phyloP scores from a whole-genome alignment of 352 stramenopile genomes.

The Thraustochytrium sp. region DNA sequence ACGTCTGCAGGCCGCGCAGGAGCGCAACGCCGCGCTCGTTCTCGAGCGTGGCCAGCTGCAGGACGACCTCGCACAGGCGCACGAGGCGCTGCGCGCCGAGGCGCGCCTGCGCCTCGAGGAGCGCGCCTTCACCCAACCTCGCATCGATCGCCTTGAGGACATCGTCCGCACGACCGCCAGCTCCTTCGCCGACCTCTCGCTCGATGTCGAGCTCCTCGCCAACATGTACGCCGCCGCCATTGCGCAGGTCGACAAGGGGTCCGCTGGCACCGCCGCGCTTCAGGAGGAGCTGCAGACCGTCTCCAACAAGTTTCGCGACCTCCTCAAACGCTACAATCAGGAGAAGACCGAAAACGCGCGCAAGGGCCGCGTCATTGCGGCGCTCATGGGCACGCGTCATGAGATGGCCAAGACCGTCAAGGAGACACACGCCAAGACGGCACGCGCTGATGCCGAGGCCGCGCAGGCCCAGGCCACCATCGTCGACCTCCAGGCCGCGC shows the following conservation, averaged over 20 bases:
- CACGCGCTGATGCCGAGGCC: neutral
- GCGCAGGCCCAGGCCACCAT: neutral
- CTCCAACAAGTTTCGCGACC: constrained; percentile 19
- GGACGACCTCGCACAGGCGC: neutral
- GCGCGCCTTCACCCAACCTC: neutral
- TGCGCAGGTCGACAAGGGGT: neutral
- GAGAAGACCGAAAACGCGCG: constrained; percentile 25
- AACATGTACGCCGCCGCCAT: constrained; percentile 23
- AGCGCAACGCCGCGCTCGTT: neutral
- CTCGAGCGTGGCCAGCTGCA: neutral
- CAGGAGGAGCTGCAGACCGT: neutral
- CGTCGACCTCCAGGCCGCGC: neutral
- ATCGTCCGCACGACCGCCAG: constrained; percentile 1
- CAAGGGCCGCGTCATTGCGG: constrained; percentile 7
- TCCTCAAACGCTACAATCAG: constrained; percentile 11
- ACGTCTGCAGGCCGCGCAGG: neutral
- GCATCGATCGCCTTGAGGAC: neutral
- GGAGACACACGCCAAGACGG: neutral
- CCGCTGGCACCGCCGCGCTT: neutral
- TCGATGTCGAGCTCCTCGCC: constrained; percentile 31
- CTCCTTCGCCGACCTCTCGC: neutral
- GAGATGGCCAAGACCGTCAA: constrained; percentile 37
- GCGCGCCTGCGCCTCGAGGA: neutral
- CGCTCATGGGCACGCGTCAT: constrained; percentile 33
- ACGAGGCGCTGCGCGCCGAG: neutral